Evolutionary conservation across 306 rosid genomes (phyloP).

Genomic region (Echinosophora koreensis): DNA sequence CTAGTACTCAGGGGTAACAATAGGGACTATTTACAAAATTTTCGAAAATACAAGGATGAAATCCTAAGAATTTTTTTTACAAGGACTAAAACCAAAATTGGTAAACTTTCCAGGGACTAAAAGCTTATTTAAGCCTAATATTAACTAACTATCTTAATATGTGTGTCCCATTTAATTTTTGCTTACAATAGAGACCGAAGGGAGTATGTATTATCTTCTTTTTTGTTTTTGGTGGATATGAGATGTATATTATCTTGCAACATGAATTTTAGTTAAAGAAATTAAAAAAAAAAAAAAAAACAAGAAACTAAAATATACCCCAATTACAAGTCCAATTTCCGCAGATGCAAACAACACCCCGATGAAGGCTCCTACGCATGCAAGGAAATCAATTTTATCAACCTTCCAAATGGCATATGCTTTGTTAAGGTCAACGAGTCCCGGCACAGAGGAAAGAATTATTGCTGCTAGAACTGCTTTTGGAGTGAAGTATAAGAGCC

Average conservation of each 20-base stretch:
- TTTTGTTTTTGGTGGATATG: too few relatives aligned
- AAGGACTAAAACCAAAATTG: too few relatives aligned
- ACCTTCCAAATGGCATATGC: conserved; percentile 74
- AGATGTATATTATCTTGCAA: neutral
- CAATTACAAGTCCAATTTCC: conserved; percentile 65
- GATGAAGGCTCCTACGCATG: conserved; percentile 67
- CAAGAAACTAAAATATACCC: conserved; percentile 52
- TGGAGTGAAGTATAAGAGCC: conserved; percentile 70
- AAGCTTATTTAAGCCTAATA: too few relatives aligned
- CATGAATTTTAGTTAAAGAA: neutral
- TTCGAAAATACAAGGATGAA: too few relatives aligned
- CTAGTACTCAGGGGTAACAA: too few relatives aligned
- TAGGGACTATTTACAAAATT: too few relatives aligned
- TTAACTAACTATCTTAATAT: too few relatives aligned
- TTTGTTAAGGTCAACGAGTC: conserved; percentile 63
- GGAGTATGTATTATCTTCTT: too few relatives aligned
- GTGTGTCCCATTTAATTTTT: too few relatives aligned
- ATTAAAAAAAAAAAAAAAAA: neutral
- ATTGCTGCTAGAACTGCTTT: conserved; percentile 75
- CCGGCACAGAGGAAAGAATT: conserved; percentile 72
- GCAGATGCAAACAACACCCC: conserved; percentile 64
- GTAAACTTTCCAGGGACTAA: too few relatives aligned
- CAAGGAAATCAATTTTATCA: conserved; percentile 76
- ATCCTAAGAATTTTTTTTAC: too few relatives aligned
- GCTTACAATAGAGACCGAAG: too few relatives aligned